Conservation (phyloP, 192 early-diverging fungal species). For the Backusella luteola region DNA sequence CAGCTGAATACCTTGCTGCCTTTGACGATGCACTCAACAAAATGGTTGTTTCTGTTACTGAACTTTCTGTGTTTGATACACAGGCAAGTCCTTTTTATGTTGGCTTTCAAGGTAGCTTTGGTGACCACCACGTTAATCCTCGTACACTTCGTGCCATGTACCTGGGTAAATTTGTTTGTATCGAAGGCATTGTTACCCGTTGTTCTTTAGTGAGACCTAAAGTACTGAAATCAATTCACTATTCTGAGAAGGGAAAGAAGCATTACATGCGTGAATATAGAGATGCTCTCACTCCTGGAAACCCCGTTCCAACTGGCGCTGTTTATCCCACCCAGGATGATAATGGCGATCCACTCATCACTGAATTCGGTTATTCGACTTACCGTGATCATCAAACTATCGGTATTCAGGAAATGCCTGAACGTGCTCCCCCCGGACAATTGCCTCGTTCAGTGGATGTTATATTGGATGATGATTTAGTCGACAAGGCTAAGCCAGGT, state of each 20-base stretch:
- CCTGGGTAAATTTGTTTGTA: conserved; percentile 84
- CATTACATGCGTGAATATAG: conserved; percentile 85
- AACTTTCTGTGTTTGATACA: conserved; percentile 34
- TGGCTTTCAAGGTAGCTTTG: conserved; percentile 92
- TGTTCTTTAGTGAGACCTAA: conserved; percentile 98
- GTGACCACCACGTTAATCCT: conserved; percentile 83
- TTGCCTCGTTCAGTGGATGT: conserved; percentile 93
- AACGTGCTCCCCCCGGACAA: conserved; percentile 92
- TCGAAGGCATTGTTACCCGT: conserved; percentile 97
- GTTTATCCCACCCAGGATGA: conserved; percentile 96
- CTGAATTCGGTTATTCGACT: conserved; percentile 87
- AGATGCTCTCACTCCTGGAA: conserved; percentile 81
- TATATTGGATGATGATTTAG: conserved; percentile 94
- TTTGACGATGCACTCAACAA: conserved; percentile 79
- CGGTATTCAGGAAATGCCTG: conserved; percentile 98
- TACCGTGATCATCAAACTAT: conserved; percentile 94
- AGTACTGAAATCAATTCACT: conserved; percentile 88
- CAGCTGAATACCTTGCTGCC: conserved; percentile 82
- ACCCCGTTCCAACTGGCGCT: conserved; percentile 66
- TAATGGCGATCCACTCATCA: conserved; percentile 85
- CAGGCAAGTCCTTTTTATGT: conserved; percentile 62
- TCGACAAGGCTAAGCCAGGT: conserved; percentile 94
- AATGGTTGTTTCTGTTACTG: conserved; percentile 35
- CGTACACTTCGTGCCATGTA: conserved; percentile 77
- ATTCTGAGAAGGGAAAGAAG: conserved; percentile 78